phyloP scores from a whole-genome alignment of 2,329 filamentous ascomycete genomes.

The Chalaropsis thielavioides region DNA sequence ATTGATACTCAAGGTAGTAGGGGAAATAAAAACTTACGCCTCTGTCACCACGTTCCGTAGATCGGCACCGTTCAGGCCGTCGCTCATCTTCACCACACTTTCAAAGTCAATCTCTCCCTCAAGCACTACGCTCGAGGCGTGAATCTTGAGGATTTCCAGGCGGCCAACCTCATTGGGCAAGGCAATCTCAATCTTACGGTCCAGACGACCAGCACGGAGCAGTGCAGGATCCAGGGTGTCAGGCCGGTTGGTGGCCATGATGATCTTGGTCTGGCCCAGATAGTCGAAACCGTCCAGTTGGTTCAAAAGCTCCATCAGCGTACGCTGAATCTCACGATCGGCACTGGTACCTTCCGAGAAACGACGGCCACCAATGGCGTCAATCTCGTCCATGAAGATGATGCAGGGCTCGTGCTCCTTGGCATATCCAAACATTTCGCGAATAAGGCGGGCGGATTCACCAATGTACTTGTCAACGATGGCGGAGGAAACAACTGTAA shows the following conservation, averaged over 20 bases:
- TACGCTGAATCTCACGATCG: constrained; percentile 95
- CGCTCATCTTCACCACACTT: constrained; percentile 99
- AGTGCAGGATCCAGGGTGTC: constrained; percentile 91
- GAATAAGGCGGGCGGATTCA: constrained; percentile 89
- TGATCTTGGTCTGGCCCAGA: constrained; percentile 98
- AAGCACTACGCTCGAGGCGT: constrained; percentile 68
- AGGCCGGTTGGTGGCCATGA: constrained; percentile 97
- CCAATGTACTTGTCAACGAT: constrained; percentile 99
- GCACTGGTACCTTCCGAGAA: constrained; percentile 97
- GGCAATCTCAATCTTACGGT: constrained; percentile 96
- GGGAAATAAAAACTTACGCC: constrained; percentile 56
- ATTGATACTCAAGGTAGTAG: constrained; percentile 20
- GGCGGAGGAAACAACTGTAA: constrained; percentile 81
- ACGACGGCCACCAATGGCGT: constrained; percentile 89
- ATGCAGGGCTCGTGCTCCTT: constrained; percentile 99
- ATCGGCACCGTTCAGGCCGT: constrained; percentile 94
- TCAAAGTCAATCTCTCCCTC: constrained; percentile 98
- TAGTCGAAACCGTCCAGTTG: constrained; percentile 99
- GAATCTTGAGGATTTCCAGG: constrained; percentile 96
- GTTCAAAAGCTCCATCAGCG: constrained; percentile 95
- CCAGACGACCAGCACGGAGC: constrained; percentile 79
- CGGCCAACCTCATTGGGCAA: constrained; percentile 93
- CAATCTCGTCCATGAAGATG: constrained; percentile 99
- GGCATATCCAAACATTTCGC: constrained; percentile 99
- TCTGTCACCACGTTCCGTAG: constrained; percentile 95